Percentiles rank a stretch among this genome's conserved stretches.
These are phyloP conservation scores for Lactarius hengduanensis DNA, from an alignment of 768 basidiomycete genomes.

Conservation along the genomic window DNA sequence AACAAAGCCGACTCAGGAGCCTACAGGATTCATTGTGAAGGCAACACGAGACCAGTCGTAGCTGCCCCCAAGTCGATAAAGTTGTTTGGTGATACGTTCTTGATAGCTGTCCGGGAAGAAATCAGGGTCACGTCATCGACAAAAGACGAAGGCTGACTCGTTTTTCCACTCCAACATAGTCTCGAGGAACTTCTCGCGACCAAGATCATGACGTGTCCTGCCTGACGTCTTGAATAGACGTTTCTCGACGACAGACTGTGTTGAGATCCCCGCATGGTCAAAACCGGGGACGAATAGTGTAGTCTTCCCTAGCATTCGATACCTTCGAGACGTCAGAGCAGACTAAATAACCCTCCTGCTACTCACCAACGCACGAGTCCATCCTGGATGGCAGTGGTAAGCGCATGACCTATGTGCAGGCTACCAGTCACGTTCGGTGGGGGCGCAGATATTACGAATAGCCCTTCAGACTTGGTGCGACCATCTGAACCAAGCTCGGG, in stretches of 20 bases:
- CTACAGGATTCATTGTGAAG: constrained; percentile 91
- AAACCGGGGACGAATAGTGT: constrained; percentile 92
- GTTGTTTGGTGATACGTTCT: constrained; percentile 84
- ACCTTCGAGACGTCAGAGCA: constrained; percentile 49
- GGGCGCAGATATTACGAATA: constrained; percentile 85
- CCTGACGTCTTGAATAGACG: constrained; percentile 81
- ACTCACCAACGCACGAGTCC: constrained; percentile 81
- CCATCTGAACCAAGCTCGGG: constrained; percentile 63
- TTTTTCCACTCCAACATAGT: constrained; percentile 69
- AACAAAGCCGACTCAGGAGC: constrained; percentile 25
- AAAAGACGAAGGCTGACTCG: constrained; percentile 56
- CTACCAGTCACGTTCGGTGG: constrained; percentile 97
- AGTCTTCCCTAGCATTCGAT: constrained; percentile 93
- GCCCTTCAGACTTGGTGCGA: constrained; percentile 57
- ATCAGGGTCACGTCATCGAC: neutral
- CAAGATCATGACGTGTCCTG: constrained; percentile 84
- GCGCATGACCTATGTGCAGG: constrained; percentile 92
- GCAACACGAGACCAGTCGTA: constrained; percentile 94
- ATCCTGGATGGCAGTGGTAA: constrained; percentile 92
- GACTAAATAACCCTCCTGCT: neutral
- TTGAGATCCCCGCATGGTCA: constrained; percentile 98
- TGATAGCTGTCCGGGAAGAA: constrained; percentile 64
- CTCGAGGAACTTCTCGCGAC: constrained; percentile 85
- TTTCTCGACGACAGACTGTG: constrained; percentile 96
- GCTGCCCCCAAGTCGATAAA: constrained; percentile 85